Base-by-base conservation (phyloP, 2,329 filamentous ascomycete genomes). In the Pyrenophora teres region DNA sequence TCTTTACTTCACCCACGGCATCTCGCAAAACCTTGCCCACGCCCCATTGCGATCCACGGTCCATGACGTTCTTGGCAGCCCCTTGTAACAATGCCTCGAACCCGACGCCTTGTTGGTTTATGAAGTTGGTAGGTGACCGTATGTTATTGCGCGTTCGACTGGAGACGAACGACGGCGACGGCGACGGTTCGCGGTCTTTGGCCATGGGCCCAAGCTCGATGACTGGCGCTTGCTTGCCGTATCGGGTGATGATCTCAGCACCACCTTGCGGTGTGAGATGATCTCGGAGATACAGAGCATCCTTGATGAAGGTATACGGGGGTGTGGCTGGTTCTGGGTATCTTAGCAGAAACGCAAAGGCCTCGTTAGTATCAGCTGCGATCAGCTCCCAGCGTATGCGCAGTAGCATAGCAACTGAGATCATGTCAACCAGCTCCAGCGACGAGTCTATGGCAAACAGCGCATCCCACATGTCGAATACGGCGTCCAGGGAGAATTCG, bases 401-500 rank as follows among this genome's bases (percentile, higher is more conserved):
- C 39, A 99, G 79, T 19, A 99, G 79, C 92, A 99, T 97, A 5
- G 92, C 87, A 44, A 97, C 86, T 62, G 92, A 97, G n/a, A 97
- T 87, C 48, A 94, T 81, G 67, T 97, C 91, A 61, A 97, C 85
- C 27, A 97, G 78, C 42, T 92, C 85, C 23, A 96, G 76, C 0
- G 83, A 82, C 6, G 93, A 83, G 64, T 96, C 92, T 65, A 95
- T 85, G 2, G 92, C 89, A 70, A 99, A 95, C 1, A 99, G 80
- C 6, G 87, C 83, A 75, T 99, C 94, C 94, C 94, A 99, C 49
- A 99, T 82, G 18, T 84, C 78, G 32, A 99, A 82, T 35, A 92
- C 82, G 56, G 96, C 86, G 46, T 92, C 85, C 55, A 97, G 95
- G 0, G 90, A 85, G 63, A 97, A 97, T 71, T 99, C 94, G 60